Conservation (phyloP, 2,329 filamentous ascomycete genomes). For the Ophiobolus disseminans region DNA sequence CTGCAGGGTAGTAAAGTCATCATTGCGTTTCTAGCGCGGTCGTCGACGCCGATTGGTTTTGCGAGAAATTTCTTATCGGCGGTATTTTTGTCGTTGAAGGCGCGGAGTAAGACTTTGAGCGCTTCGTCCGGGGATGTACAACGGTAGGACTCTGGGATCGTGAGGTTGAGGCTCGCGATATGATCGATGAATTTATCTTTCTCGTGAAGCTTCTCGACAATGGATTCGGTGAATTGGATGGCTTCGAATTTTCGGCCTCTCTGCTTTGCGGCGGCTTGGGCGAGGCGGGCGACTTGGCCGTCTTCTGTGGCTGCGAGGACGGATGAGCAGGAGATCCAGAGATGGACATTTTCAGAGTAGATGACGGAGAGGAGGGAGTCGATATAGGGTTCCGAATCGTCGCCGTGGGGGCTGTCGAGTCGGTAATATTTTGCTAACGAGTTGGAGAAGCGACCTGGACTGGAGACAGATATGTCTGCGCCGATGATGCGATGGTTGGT, state of each 20-base stretch:
- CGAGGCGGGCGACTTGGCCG: conserved; percentile 62
- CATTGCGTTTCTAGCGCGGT: conserved; percentile 66
- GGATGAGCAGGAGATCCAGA: conserved; percentile 79
- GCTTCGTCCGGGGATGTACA: conserved; percentile 63
- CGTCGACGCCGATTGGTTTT: conserved; percentile 70
- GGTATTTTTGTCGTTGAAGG: conserved; percentile 8
- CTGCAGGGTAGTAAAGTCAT: conserved; percentile 66
- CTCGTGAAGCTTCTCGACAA: conserved; percentile 66
- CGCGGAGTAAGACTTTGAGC: conserved; percentile 57
- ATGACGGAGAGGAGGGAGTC: conserved; percentile 66
- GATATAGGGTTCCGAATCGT: conserved; percentile 60
- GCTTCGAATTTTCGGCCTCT: conserved; percentile 63
- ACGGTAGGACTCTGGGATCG: conserved; percentile 52
- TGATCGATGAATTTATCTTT: conserved; percentile 71
- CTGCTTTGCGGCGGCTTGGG: conserved; percentile 58
- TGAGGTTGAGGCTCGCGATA: conserved; percentile 55
- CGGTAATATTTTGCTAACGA: conserved; percentile 64
- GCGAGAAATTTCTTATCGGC: conserved; percentile 65
- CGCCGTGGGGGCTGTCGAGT: conserved; percentile 47
- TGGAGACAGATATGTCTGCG: conserved; percentile 63
- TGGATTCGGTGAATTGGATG: conserved; percentile 67
- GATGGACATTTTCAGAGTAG: conserved; percentile 65
- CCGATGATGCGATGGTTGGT: conserved; percentile 74
- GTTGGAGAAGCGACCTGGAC: conserved; percentile 62
- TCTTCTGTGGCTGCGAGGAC: conserved; percentile 71